Percentiles rank a stretch among this genome's conserved stretches.
These are phyloP conservation scores for Suillus placidus DNA, from an alignment of 768 basidiomycete species.

Conservation along the genomic window DNA sequence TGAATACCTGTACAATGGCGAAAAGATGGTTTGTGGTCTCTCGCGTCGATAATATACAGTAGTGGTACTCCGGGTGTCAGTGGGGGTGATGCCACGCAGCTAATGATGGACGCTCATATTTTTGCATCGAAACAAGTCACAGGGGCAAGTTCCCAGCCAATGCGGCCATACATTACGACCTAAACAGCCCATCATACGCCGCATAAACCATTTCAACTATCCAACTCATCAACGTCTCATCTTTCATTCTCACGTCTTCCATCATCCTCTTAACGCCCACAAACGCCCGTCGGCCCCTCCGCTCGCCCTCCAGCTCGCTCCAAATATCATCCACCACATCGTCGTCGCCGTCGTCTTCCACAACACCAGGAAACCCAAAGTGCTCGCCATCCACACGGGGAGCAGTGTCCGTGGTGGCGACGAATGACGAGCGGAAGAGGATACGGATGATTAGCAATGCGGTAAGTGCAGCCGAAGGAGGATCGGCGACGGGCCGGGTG, in stretches of 20 bases:
- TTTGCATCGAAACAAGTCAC: neutral
- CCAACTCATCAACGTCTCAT: slow-evolving; percentile 63
- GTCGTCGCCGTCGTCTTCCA: slow-evolving; percentile 78
- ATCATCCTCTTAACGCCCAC: slow-evolving; percentile 57
- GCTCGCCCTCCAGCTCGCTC: slow-evolving; percentile 67
- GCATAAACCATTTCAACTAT: slow-evolving; percentile 62
- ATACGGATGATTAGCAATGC: slow-evolving; percentile 83
- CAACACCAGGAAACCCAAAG: slow-evolving; percentile 86
- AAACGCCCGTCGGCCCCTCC: slow-evolving; percentile 74
- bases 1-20: slow-evolving; percentile 11
- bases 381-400: slow-evolving; percentile 81
- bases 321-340: slow-evolving; percentile 29
- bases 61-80: neutral
- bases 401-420: slow-evolving; percentile 57
- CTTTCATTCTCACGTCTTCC: slow-evolving; percentile 65
- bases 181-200: slow-evolving; percentile 37
- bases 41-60: neutral
- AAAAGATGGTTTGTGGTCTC: neutral
- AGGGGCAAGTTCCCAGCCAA: too few relatives aligned
- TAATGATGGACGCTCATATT: neutral
- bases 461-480: slow-evolving; percentile 74
- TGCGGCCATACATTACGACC: slow-evolving; percentile 18
- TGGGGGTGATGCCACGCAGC: slow-evolving; percentile 1
- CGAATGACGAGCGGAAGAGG: slow-evolving; percentile 79
- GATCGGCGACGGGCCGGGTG: slow-evolving; percentile 59